phyloP scores from a whole-genome alignment of 2,329 filamentous ascomycete species.

The Dactylellina leptospora region DNA sequence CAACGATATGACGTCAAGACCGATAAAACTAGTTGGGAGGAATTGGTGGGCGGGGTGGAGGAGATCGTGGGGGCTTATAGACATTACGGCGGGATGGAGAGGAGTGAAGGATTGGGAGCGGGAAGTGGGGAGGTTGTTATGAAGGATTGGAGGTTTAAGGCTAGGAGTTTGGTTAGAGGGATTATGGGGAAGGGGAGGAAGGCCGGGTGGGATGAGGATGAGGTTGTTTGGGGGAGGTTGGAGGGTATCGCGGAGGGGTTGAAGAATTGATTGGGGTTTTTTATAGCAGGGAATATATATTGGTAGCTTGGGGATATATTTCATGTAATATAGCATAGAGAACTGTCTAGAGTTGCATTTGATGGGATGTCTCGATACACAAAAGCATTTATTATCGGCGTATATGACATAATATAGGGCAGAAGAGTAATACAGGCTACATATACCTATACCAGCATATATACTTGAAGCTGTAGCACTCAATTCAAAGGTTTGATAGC shows the following conservation, averaged over 20 bases:
- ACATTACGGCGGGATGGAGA: constrained; percentile 73
- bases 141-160: constrained; percentile 86
- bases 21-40: constrained; percentile 72
- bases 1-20: constrained; percentile 67
- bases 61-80: constrained; percentile 84
- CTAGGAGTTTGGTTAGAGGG: constrained; percentile 80
- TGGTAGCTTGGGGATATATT: no score
- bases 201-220: constrained; percentile 77
- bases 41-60: constrained; percentile 79
- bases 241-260: constrained; percentile 15
- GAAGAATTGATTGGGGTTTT: constrained; percentile 10
- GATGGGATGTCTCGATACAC: no score
- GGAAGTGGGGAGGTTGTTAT: constrained; percentile 71
- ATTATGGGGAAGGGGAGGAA: constrained; percentile 84
- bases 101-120: constrained; percentile 65
- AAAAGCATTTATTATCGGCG: no score
- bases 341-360: no score
- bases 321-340: no score
- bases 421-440: no score
- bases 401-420: not conserved
- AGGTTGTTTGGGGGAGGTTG: constrained; percentile 17
- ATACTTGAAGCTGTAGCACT: no score
- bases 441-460: not conserved
- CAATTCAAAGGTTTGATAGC: no score
- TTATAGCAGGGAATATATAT: not conserved